Evolutionary conservation across 2,329 filamentous ascomycete genomes (phyloP).

Genomic region (Aspergillus latus): DNA sequence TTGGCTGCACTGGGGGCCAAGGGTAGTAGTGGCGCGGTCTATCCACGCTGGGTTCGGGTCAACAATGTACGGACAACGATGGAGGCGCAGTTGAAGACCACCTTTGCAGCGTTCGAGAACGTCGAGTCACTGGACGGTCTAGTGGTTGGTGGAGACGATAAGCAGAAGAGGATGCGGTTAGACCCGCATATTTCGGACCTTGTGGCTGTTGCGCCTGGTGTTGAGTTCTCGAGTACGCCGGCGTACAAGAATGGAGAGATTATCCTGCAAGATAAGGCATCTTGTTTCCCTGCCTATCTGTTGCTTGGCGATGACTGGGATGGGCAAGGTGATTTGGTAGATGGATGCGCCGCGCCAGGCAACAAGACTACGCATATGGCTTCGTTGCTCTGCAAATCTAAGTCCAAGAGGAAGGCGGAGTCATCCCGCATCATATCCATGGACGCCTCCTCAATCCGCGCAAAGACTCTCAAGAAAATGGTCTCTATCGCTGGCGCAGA

Average conservation of each 20-base stretch:
- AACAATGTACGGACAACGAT: conserved; percentile 75
- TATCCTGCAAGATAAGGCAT: conserved; percentile 94
- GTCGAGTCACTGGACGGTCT: conserved; percentile 60
- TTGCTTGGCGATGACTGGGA: conserved; percentile 59
- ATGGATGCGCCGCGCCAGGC: conserved; percentile 89
- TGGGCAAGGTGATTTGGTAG: conserved; percentile 74
- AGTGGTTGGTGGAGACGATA: conserved; percentile 35
- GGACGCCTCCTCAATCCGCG: conserved; percentile 52
- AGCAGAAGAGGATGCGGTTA: conserved; percentile 42
- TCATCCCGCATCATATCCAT: conserved; percentile 50
- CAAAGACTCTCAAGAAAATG: conserved; percentile 81
- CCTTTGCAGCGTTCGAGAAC: conserved; percentile 65
- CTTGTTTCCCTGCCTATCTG: conserved; percentile 91
- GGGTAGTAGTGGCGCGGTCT: conserved; percentile 36
- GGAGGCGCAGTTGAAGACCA: conserved; percentile 69
- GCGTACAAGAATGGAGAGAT: conserved; percentile 76
- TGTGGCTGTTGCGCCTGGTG: conserved; percentile 70
- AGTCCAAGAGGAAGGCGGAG: not conserved
- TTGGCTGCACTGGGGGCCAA: conserved; percentile 45
- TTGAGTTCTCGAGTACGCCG: conserved; percentile 69
- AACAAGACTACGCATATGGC: conserved; percentile 97
- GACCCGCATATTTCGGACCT: conserved; percentile 82
- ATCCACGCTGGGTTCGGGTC: conserved; percentile 89
- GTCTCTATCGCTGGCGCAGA: conserved; percentile 72
- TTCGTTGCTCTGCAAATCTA: conserved; percentile 58